These are phyloP conservation scores for Esteya vermicola DNA, from an alignment of 2,329 filamentous ascomycete genomes.

Conservation along the genomic window DNA sequence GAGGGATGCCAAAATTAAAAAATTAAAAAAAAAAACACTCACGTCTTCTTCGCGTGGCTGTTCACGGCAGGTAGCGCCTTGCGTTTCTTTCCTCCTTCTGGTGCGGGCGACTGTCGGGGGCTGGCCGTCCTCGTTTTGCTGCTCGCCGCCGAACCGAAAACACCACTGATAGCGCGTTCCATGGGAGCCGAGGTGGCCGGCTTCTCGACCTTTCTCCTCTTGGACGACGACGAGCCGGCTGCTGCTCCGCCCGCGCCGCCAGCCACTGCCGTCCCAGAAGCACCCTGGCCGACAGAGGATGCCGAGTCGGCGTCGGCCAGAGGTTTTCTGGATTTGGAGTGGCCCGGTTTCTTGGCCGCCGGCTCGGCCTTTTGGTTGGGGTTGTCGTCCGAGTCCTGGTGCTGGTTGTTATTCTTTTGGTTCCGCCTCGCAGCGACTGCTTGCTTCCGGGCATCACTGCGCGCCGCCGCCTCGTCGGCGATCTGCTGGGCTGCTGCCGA, in stretches of 20 bases:
- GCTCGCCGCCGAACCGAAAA: conserved; percentile 24
- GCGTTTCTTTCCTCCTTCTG: conserved; percentile 57
- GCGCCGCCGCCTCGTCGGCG: conserved; percentile 69
- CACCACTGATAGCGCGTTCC: conserved; percentile 55
- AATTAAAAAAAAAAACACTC: conserved; percentile 18
- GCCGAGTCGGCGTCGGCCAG: conserved; percentile 12
- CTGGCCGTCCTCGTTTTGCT: conserved; percentile 43
- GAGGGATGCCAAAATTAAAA: no score
- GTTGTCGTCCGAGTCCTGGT: conserved; percentile 60
- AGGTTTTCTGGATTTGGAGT: conserved; percentile 46
- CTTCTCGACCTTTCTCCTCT: conserved; percentile 69
- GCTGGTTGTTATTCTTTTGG: conserved; percentile 30
- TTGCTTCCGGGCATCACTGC: conserved; percentile 75
- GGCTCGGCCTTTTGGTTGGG: conserved; percentile 34
- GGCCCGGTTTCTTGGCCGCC: conserved; percentile 51
- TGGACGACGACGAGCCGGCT: conserved; percentile 36
- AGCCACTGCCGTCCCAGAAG: conserved; percentile 40
- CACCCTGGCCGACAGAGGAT: conserved; percentile 43
- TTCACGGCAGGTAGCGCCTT: conserved; percentile 53
- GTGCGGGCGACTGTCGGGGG: conserved; percentile 52
- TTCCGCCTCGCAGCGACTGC: conserved; percentile 64
- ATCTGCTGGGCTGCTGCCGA: conserved; percentile 64
- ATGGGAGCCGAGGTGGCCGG: conserved; percentile 34
- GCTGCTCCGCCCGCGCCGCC: conserved; percentile 30
- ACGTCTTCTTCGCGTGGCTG: conserved; percentile 68